Evolutionary conservation across 495 filamentous ascomycete genomes (phyloP), one percentile per base, ranked within the genome.

Genomic region (Tetracladium marchalianum): DNA sequence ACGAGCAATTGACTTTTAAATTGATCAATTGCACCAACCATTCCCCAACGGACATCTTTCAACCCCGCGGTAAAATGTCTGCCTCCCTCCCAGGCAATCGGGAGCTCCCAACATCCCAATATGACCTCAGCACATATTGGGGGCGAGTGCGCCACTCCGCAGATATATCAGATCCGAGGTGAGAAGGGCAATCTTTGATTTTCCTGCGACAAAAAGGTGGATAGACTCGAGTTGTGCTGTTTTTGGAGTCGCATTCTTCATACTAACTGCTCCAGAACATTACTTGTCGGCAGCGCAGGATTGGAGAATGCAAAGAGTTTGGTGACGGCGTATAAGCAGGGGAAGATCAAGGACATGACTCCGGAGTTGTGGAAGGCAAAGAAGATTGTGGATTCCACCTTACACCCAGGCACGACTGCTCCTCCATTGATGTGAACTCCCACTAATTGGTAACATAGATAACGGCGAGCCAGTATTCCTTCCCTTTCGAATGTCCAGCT

Each of bases 401-500:
- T 98, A 45, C 92, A 98, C 63, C 92, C 92, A 38, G 87, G 85
- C 87, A 77, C 46, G 67, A 36, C 19, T 46, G 41, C 38, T 7
- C 22, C 22, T 27, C 22, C 22, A 27, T 27, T 7, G 3, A 27
- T 27, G 37, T 15, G 33, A 22, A 42, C 18, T 36, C 19, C 19
- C 31, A 16, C 31, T 58, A 87, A 54, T n/a, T 41, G 39, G 27
- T 39, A 11, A 31, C 11, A 22, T 42, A 59, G 92, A 98, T 65
- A 97, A 90, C 5, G 92, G 90, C 41, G 69, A 84, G 57, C 83
- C 90, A 1, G 93, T 97, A 43, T 78, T 97, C 57, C 77, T 97
- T 5, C 92, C 93, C 15, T 96, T 96, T 62, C 81, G 92, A 55
- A 97, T 98, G 93, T 95, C 87, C 37, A 86, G 79, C 71, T 97